Conservation (phyloP, 805 yeast species). For the Teunomyces kruisii region DNA sequence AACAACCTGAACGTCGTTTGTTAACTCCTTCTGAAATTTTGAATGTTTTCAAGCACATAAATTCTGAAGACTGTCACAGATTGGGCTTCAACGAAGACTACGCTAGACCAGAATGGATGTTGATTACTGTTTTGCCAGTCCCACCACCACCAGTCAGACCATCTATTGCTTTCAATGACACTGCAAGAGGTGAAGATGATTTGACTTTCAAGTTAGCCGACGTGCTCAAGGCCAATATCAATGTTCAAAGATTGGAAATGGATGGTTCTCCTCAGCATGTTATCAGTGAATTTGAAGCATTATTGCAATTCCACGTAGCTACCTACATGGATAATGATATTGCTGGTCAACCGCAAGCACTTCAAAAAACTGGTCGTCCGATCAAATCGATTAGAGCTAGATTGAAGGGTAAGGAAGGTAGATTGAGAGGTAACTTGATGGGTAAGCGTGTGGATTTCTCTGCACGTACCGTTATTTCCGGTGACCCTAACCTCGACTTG, state of each 20-base stretch:
- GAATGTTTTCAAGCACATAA: slow-evolving; percentile 88
- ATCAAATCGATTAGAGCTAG: slow-evolving; percentile 99
- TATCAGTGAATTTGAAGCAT: slow-evolving; percentile 91
- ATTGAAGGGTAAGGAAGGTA: slow-evolving; percentile 98
- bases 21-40: slow-evolving; percentile 86
- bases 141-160: slow-evolving; percentile 99
- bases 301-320: slow-evolving; percentile 96
- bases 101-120: slow-evolving; percentile 98
- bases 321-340: slow-evolving; percentile 99
- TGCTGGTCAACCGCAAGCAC: slow-evolving; percentile 99
- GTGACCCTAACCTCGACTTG: slow-evolving; percentile 95
- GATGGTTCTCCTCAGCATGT: slow-evolving; percentile 99
- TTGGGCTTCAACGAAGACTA: slow-evolving; percentile 93
- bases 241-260: slow-evolving; percentile 95
- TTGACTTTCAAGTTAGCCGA: slow-evolving; percentile 96
- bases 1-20: slow-evolving; percentile 88
- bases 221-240: slow-evolving; percentile 92
- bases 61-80: slow-evolving; percentile 74
- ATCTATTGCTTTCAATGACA: slow-evolving; percentile 94
- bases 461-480: slow-evolving; percentile 98
- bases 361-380: slow-evolving; percentile 98
- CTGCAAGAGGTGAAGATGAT: slow-evolving; percentile 99
- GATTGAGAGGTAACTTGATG: slow-evolving; percentile 97
- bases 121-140: slow-evolving; percentile 95
- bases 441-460: slow-evolving; percentile 99